Evolutionary conservation across 192 early-diverging fungal genomes (phyloP).

Genomic region (Gryganskiella cystojenkinii): DNA sequence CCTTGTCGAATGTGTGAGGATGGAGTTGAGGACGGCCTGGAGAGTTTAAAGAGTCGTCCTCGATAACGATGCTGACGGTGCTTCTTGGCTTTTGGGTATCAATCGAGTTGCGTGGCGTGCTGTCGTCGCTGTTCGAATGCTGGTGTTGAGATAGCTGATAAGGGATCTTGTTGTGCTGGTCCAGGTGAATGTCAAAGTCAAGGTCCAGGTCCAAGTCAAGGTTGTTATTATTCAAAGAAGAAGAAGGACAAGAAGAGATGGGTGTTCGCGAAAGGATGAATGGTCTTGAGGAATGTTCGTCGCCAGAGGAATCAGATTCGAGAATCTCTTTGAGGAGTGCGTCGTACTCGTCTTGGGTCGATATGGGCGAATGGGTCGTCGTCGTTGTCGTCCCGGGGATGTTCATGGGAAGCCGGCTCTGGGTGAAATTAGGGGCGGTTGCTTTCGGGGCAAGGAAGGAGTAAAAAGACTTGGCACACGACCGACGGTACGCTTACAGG

Average conservation of each 20-base stretch:
- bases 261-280: conserved; percentile 29
- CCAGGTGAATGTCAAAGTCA: conserved; percentile 20
- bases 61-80: conserved; percentile 29
- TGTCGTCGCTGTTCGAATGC: conserved; percentile 13
- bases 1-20: neutral
- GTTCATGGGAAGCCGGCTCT: conserved; percentile 39
- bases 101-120: conserved; percentile 23
- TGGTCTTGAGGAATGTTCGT: conserved; percentile 37
- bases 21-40: neutral
- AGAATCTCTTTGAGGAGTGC: conserved; percentile 63
- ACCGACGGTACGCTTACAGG: neutral
- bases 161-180: conserved; percentile 1
- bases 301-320: conserved; percentile 61
- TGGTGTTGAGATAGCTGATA: conserved; percentile 9
- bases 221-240: neutral
- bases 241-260: neutral
- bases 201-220: conserved; percentile 33
- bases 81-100: neutral
- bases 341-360: conserved; percentile 61
- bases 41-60: conserved; percentile 8
- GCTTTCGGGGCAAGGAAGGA: neutral
- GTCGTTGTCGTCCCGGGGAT: conserved; percentile 31
- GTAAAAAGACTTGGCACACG: neutral
- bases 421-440: conserved; percentile 1
- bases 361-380: conserved; percentile 23